A percentile compares a stretch with the other conserved stretches of the same genome.
These are phyloP conservation scores for Citrus sp. DNA, from an alignment of 345 rosid genomes.

Conservation along the genomic window DNA sequence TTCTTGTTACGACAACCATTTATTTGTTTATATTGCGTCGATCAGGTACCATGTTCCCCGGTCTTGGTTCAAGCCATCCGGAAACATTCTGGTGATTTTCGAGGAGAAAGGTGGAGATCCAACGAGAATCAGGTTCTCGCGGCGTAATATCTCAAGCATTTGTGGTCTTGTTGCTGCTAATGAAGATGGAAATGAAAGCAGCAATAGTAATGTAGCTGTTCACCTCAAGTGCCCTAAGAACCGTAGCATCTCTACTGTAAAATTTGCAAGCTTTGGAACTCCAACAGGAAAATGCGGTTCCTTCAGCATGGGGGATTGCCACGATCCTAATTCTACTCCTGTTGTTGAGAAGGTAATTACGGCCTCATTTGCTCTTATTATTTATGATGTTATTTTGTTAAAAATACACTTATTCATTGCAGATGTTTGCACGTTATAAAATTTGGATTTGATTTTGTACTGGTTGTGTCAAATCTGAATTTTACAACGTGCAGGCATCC, in stretches of 20 bases:
- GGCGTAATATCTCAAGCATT: constrained; percentile 43
- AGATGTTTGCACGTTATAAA: too few species aligned
- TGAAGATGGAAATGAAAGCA: constrained; percentile 18
- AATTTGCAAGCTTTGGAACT: constrained; percentile 64
- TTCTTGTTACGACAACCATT: too few species aligned
- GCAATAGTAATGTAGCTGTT: constrained; percentile 18
- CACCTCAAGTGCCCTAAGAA: constrained; percentile 43
- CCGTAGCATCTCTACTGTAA: constrained; percentile 31
- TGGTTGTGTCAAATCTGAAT: too few species aligned
- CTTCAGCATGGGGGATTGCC: constrained; percentile 48
- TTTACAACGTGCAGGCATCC: too few species aligned
- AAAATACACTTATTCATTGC: neutral
- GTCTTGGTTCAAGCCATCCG: constrained; percentile 90
- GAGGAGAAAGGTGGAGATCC: constrained; percentile 96
- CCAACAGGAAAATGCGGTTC: constrained; percentile 58
- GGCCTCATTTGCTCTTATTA: too few species aligned
- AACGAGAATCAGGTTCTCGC: constrained; percentile 54
- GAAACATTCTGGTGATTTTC: constrained; percentile 76
- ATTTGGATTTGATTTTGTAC: too few species aligned
- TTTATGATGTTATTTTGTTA: too few species aligned
- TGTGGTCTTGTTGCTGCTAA: constrained; percentile 41
- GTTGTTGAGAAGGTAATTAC: constrained; percentile 44
- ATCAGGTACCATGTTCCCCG: constrained; percentile 91
- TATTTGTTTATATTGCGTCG: neutral
- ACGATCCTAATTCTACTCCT: constrained; percentile 41